Evolutionary conservation across 345 rosid genomes (phyloP).

Genomic region (Eucalyptus cladocalyx): DNA sequence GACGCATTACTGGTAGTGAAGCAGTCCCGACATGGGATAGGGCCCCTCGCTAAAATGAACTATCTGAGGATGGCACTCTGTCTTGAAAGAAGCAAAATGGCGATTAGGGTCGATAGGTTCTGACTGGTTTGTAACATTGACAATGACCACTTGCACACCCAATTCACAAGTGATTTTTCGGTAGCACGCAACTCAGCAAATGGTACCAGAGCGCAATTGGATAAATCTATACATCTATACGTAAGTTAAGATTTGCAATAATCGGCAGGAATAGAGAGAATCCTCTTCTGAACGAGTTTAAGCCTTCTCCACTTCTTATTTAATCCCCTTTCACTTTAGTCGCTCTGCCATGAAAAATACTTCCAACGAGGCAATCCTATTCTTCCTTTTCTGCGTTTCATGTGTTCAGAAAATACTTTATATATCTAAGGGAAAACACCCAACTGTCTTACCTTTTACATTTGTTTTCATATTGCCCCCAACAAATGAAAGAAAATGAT

Average conservation of each 20-base stretch:
- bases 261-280: background rate
- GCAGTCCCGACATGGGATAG: background rate
- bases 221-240: background rate
- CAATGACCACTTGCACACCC: background rate
- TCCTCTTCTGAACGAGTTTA: background rate
- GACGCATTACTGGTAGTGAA: background rate
- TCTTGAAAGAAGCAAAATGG: background rate
- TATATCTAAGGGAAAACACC: background rate
- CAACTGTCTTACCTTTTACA: background rate
- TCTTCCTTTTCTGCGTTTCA: background rate
- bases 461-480: background rate
- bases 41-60: background rate
- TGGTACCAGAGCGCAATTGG: background rate
- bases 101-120: background rate
- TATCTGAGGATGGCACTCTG: background rate
- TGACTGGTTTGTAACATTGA: background rate
- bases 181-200: background rate
- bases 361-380: background rate
- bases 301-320: background rate
- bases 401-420: background rate
- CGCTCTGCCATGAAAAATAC: background rate
- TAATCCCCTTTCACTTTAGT: background rate
- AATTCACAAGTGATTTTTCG: background rate
- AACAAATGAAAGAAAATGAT: background rate
- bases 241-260: background rate